A percentile compares a stretch with the other conserved stretches of the same genome.
These are phyloP conservation scores for Vitis labrusca DNA, from an alignment of 164 flowering plant genomes.

Conservation along the genomic window DNA sequence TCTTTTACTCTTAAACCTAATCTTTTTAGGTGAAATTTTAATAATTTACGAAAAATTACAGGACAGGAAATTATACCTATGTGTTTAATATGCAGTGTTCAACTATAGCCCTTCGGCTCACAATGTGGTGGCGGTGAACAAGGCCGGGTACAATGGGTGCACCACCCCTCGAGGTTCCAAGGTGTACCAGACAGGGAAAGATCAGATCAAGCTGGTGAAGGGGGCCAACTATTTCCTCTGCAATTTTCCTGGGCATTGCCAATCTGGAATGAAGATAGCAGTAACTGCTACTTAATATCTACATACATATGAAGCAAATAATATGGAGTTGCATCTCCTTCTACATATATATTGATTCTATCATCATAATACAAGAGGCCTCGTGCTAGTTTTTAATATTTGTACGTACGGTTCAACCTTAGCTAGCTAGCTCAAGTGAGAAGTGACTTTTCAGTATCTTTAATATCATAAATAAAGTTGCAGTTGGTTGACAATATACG, in stretches of 20 bases:
- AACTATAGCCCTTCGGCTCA: conserved; percentile 45
- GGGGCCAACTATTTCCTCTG: conserved; percentile 75
- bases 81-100: conserved; percentile 40
- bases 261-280: conserved; percentile 66
- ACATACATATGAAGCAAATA: too few species aligned
- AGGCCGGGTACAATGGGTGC: conserved; percentile 42
- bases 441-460: too few species aligned
- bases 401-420: too few species aligned
- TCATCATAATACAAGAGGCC: too few species aligned
- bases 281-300: conserved; percentile 35
- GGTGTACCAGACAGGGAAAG: conserved; percentile 41
- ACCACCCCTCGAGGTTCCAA: conserved; percentile 42
- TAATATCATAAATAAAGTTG: too few species aligned
- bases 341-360: too few species aligned
- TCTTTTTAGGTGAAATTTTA: neutral
- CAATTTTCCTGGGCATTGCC: conserved; percentile 55
- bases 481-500: too few species aligned
- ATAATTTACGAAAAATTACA: too few species aligned
- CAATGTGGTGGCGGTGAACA: conserved; percentile 57
- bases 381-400: too few species aligned
- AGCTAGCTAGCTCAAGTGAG: too few species aligned
- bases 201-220: conserved; percentile 49
- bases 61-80: too few species aligned
- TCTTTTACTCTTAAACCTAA: neutral
- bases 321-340: neutral